phyloP scores from a whole-genome alignment of 768 basidiomycete species.

The Serendipita sp. region DNA sequence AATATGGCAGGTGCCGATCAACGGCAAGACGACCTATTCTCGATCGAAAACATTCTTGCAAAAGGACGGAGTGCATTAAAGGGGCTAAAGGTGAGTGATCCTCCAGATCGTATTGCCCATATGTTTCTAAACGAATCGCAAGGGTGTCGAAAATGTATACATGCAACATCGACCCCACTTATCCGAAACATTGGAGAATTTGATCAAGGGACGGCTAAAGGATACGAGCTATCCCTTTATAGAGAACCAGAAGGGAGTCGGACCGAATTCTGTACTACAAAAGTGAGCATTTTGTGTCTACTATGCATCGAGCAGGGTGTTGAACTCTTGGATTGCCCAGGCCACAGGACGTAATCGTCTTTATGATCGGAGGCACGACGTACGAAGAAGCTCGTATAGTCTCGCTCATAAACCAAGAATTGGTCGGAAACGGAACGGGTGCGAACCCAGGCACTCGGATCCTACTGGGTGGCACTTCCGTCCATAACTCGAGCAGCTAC shows the following conservation, averaged over 20 bases:
- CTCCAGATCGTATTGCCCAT: not conserved
- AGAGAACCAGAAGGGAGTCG: slow-evolving; percentile 34
- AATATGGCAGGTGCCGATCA: slow-evolving; percentile 92
- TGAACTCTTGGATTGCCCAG: slow-evolving; percentile 25
- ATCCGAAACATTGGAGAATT: slow-evolving; percentile 75
- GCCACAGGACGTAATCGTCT: slow-evolving; percentile 90
- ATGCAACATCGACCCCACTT: slow-evolving; percentile 93
- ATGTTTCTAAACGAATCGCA: not conserved
- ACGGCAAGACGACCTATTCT: slow-evolving; percentile 93
- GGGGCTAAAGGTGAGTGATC: slow-evolving; percentile 61
- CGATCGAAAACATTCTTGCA: slow-evolving; percentile 84
- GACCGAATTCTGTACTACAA: slow-evolving; percentile 50
- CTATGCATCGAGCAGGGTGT: not conserved
- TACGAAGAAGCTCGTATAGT: slow-evolving; percentile 88
- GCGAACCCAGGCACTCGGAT: slow-evolving; percentile 52
- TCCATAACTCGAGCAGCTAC: slow-evolving; percentile 84
- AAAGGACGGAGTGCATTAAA: slow-evolving; percentile 90
- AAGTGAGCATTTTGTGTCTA: slow-evolving; percentile 27
- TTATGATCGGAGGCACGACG: slow-evolving; percentile 91
- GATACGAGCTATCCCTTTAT: slow-evolving; percentile 87
- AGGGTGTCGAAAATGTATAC: slow-evolving; percentile 99
- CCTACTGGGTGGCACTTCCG: slow-evolving; percentile 82
- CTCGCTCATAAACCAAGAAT: slow-evolving; percentile 72
- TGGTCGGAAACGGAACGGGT: slow-evolving; percentile 12
- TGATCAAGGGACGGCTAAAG: slow-evolving; percentile 71